Evolutionary conservation across 495 filamentous ascomycete species (phyloP).

Genomic region (Hyaloscypha variabilis): DNA sequence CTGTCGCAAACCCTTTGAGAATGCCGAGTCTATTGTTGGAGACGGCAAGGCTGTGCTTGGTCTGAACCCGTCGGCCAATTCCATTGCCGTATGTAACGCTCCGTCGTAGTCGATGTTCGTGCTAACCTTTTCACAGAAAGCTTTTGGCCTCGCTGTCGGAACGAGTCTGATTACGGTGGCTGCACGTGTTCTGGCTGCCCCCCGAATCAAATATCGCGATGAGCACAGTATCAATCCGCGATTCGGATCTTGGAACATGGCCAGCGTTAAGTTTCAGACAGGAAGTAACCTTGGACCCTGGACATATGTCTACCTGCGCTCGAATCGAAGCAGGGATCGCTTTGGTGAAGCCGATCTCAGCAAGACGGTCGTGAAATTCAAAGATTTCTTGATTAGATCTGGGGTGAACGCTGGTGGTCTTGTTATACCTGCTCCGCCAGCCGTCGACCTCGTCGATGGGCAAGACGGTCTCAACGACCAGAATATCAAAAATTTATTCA

Average conservation of each 20-base stretch:
- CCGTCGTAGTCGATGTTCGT: not conserved
- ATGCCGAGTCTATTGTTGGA: constrained; percentile 65
- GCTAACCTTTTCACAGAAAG: constrained; percentile 21
- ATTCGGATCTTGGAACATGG: constrained; percentile 62
- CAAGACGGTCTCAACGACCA: constrained; percentile 23
- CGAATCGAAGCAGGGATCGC: constrained; percentile 1
- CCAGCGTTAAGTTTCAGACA: constrained; percentile 44
- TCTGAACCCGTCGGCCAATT: constrained; percentile 35
- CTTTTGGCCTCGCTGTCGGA: constrained; percentile 59
- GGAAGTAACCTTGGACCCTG: constrained; percentile 40
- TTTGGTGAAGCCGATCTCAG: constrained; percentile 18
- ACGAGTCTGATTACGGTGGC: constrained; percentile 63
- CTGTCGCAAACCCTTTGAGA: constrained; percentile 63
- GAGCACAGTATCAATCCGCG: constrained; percentile 24
- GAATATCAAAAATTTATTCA: constrained; percentile 23
- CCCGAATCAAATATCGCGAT: constrained; percentile 54
- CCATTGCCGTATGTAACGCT: constrained; percentile 35
- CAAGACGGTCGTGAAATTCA: constrained; percentile 35
- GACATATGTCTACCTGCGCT: constrained; percentile 31
- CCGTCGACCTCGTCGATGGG: constrained; percentile 13
- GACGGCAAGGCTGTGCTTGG: constrained; percentile 55
- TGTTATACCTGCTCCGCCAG: constrained; percentile 3
- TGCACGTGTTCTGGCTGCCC: constrained; percentile 62
- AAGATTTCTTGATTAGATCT: constrained; percentile 38
- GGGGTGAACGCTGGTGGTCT: constrained; percentile 41